These are phyloP conservation scores for cucumber (Cucumis sativus) DNA, from an alignment of 306 rosid genomes.

Conservation along the genomic window DNA sequence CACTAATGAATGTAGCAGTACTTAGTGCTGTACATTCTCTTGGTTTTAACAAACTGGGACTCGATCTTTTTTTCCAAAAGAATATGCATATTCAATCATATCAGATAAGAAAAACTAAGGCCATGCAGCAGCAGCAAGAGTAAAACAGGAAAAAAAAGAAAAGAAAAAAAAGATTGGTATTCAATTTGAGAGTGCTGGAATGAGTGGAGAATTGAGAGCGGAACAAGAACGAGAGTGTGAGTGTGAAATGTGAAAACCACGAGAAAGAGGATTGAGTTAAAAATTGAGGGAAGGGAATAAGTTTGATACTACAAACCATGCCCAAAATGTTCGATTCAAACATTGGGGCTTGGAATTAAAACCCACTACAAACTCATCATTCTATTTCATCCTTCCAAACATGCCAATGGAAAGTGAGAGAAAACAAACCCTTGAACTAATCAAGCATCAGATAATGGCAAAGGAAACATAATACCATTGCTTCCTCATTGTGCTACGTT, in stretches of 20 bases:
- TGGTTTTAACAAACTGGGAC: background rate
- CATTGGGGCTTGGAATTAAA: too few species aligned
- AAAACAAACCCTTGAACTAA: background rate
- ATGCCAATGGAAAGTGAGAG: background rate
- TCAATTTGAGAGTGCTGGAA: too few species aligned
- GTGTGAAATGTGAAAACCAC: too few species aligned
- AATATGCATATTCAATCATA: background rate
- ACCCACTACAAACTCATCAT: too few species aligned
- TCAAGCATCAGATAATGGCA: background rate
- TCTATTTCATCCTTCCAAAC: too few species aligned
- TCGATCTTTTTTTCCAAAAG: background rate
- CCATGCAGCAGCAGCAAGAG: background rate
- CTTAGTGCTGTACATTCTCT: background rate
- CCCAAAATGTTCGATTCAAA: too few species aligned
- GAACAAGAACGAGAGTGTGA: too few species aligned
- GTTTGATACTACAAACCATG: too few species aligned
- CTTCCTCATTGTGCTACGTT: background rate
- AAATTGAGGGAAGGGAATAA: too few species aligned
- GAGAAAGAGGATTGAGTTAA: too few species aligned
- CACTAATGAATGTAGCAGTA: background rate
- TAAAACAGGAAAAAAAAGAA: background rate
- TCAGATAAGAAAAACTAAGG: background rate
- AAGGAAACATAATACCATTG: background rate
- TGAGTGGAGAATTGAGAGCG: too few species aligned
- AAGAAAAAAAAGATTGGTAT: background rate